Conservation (phyloP, 2,329 filamentous ascomycete genomes). For the Thelonectria rubi region DNA sequence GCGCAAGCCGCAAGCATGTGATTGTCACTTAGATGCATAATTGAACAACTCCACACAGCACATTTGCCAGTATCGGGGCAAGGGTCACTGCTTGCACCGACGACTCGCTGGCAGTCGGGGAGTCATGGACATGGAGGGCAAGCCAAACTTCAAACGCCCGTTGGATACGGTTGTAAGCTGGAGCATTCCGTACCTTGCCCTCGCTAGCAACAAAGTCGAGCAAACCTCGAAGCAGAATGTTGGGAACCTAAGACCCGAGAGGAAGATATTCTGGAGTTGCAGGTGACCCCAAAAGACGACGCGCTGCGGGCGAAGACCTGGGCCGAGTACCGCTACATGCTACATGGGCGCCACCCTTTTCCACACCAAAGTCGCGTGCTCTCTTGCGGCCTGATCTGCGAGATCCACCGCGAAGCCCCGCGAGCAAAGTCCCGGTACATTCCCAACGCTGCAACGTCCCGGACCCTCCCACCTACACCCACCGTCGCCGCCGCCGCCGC, state of each 20-base stretch:
- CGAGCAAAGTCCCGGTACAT: conserved; percentile 17
- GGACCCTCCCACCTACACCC: background rate
- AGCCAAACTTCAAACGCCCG: conserved; percentile 8
- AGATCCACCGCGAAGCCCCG: background rate
- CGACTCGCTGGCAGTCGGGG: too few species aligned
- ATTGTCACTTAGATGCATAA: conserved; percentile 40
- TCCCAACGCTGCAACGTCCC: conserved; percentile 15
- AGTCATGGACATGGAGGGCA: background rate
- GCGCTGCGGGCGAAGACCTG: background rate
- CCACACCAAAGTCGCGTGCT: conserved; percentile 13
- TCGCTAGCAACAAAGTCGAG: conserved; percentile 22
- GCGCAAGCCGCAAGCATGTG: conserved; percentile 39
- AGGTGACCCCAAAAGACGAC: conserved; percentile 38
- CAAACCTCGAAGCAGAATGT: conserved; percentile 11
- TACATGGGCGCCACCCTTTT: conserved; percentile 25
- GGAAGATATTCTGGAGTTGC: conserved; percentile 28
- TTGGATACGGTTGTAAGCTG: background rate
- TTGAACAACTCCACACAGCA: background rate
- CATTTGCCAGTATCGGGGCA: background rate
- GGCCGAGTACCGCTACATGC: conserved; percentile 29
- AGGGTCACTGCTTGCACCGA: background rate
- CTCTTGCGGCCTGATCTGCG: background rate
- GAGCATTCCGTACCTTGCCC: conserved; percentile 3
- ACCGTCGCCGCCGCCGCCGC: conserved; percentile 11
- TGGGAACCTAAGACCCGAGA: background rate